A percentile compares a stretch with the other conserved stretches of the same genome.
phyloP scores from a whole-genome alignment of 2,329 filamentous ascomycete species.

The Fusarium tricinctum region DNA sequence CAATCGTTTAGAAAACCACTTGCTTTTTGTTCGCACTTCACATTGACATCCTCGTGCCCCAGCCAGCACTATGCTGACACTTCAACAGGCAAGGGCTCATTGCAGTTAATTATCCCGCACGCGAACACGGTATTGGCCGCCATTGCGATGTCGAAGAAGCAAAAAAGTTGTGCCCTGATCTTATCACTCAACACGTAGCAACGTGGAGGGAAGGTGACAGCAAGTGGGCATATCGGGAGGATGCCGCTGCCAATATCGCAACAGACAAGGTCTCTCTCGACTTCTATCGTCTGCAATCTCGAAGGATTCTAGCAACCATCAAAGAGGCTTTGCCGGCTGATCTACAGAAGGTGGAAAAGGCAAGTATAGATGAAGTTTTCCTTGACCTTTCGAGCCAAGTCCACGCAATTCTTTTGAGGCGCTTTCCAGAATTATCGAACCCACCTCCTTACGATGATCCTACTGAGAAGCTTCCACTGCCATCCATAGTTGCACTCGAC shows the following conservation, averaged over 20 bases:
- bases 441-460: constrained; percentile 81
- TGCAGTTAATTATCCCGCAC: constrained; percentile 94
- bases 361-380: constrained; percentile 95
- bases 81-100: constrained; percentile 84
- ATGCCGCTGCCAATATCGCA: constrained; percentile 82
- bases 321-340: constrained; percentile 77
- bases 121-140: constrained; percentile 81
- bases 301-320: constrained; percentile 83
- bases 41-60: not conserved
- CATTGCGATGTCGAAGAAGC: constrained; percentile 87
- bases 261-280: constrained; percentile 96
- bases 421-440: constrained; percentile 78
- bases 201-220: constrained; percentile 95
- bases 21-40: not conserved
- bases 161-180: constrained; percentile 84
- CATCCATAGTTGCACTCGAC: constrained; percentile 77
- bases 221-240: constrained; percentile 90
- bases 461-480: constrained; percentile 78
- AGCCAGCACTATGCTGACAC: constrained; percentile 34
- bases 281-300: constrained; percentile 87
- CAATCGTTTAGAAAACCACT: not conserved
- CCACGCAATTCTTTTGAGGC: constrained; percentile 78
- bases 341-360: constrained; percentile 87
- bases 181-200: constrained; percentile 92
- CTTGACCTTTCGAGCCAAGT: constrained; percentile 90